Evolutionary conservation across 1,284 basidiomycete species (phyloP), one percentile per base, ranked within the genome.

Genomic region (Ustilago crameri): DNA sequence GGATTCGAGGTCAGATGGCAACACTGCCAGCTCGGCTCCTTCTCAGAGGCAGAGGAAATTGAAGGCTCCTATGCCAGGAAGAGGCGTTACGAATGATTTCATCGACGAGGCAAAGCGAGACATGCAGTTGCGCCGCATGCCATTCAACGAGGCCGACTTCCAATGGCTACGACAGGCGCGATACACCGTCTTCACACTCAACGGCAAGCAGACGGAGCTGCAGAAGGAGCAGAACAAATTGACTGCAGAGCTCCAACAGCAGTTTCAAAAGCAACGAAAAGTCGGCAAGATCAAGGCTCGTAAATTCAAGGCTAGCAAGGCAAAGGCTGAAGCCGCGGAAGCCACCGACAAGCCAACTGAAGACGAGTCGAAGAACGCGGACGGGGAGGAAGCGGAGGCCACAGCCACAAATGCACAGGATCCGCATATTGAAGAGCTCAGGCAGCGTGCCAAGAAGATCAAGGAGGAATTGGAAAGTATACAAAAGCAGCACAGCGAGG

Each of bases 61-160:
- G 18, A 5, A 15, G 9, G 17, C 24, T 3, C 44, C 49, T 32
- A 15, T 8, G 0, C 20, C 57, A 24, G 64, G 64, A 12, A 45
- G 64, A 46, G 64, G 57, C 20, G 53, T 61, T 1, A 22, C 8
- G n/a, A 57, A 57, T 26, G 30, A 32, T 7, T 52, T 32, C 26
- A 58, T 71, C 58, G 54, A 65, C 50, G 50, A 70, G 24, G 67
- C 67, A 9, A 51, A 26, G 24, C 56, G 53, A 2, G 51, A 52
- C 35, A 60, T 72, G 55, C 55, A 67, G 22, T 5, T 72, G 18
- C 59, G 69, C 26, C 62, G 18, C 37, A 67, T 72, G 69, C 43
- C 42, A 0, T 60, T 44, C 48, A 18, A 40, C 15, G 48, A 51
- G 2, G 52, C 34, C 8, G 64, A 72, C 17, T 34, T 72, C 17